Evolutionary conservation across 139 green algal genomes (phyloP), one percentile per base, ranked within the genome.

Genomic region (Parachlorella kessleri): DNA sequence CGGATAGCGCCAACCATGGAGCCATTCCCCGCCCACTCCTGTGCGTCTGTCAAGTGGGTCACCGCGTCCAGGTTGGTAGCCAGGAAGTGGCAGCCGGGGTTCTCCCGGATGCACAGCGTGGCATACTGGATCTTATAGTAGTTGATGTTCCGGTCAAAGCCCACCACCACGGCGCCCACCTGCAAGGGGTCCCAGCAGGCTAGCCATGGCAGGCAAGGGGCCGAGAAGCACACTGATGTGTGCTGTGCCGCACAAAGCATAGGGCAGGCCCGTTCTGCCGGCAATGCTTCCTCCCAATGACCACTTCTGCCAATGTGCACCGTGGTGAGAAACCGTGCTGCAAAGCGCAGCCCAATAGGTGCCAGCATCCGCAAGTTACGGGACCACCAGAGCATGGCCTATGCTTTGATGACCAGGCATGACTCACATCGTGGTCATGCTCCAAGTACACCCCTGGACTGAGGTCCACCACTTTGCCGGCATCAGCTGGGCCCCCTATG

Each of bases 81-180:
- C 75, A 99, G 97, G 91, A 99, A 99, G 39, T 95, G 70, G 92
- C 97, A 99, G 68, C 94, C 96, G 1, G 94, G 93, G 89, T 99
- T 99, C 83, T 99, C 97, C 8, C 94, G 87, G 78, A 99, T 96
- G 91, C 97, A 99, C 40, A 99, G 90, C 35, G 94, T 98, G 10
- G 96, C 96, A 70, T 95, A 96, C 64, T 83, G 78, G 78, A 99
- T 97, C 89, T 99, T 99, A 93, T 99, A 96, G 91, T 99, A 99
- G 91, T 99, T 99, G 88, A 99, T 89, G 90, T 99, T 83, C 53
- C 96, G 89, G 92, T 99, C 96, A 85, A 99, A 98, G 65, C 96
- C 96, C 24, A 99, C 97, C 48, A 99, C 89, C 36, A 99, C 97
- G 1, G 97, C 97, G 35, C 89, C 93, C 28, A 98, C 92, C 92